phyloP scores from a whole-genome alignment of 257 asterid species.

The Scutellaria baicalensis region DNA sequence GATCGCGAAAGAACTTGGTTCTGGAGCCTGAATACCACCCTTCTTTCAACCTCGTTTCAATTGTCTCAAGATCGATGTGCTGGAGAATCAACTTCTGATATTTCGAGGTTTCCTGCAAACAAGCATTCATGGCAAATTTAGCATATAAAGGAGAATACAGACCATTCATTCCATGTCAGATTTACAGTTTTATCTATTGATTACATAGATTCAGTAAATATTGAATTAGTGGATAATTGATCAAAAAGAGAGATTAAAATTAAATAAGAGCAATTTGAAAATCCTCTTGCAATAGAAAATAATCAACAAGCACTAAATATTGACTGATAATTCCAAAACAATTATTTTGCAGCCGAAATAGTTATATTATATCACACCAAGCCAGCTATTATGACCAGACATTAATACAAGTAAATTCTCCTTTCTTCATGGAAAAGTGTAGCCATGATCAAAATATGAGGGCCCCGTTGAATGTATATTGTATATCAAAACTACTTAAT shows the following conservation, averaged over 20 bases:
- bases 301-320: not conserved
- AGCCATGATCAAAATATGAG: too few species aligned
- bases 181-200: too few species aligned
- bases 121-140: not conserved
- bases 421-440: too few species aligned
- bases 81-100: constrained; percentile 43
- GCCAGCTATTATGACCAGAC: constrained; percentile 4
- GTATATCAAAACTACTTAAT: too few species aligned
- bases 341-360: not conserved
- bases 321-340: not conserved
- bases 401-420: too few species aligned
- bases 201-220: too few species aligned
- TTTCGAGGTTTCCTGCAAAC: constrained; percentile 37
- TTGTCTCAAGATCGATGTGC: constrained; percentile 45
- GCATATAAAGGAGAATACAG: too few species aligned
- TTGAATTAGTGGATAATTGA: too few species aligned
- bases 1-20: constrained; percentile 61
- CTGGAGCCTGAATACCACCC: constrained; percentile 40
- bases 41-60: constrained; percentile 44
- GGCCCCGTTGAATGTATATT: too few species aligned
- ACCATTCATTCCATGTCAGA: not conserved
- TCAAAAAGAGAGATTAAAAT: too few species aligned
- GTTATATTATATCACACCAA: constrained; percentile 6
- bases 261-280: not conserved
- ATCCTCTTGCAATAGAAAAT: not conserved